phyloP scores from a whole-genome alignment of 495 filamentous ascomycete species.

The Glarea lozoyensis region DNA sequence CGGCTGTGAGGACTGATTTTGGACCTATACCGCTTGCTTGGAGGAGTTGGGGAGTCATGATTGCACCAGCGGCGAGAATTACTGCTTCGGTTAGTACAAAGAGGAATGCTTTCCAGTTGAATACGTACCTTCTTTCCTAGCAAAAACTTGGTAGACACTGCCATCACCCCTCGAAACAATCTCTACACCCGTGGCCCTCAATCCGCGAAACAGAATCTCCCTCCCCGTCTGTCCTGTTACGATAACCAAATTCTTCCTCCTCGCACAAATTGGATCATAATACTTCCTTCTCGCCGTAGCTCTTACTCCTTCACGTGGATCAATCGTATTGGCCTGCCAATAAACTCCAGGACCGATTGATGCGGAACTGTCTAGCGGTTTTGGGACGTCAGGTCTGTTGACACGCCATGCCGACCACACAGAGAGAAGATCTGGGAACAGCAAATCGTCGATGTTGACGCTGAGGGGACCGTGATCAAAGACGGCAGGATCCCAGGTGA shows the following conservation, averaged over 20 bases:
- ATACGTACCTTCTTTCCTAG: constrained; percentile 45
- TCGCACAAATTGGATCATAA: constrained; percentile 3
- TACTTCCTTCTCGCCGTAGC: background rate
- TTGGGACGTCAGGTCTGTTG: background rate
- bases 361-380: constrained; percentile 1
- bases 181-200: background rate
- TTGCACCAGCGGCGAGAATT: constrained; percentile 46
- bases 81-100: no score
- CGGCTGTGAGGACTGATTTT: constrained; percentile 27
- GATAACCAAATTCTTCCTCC: constrained; percentile 1
- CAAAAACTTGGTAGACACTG: constrained; percentile 24
- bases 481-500: constrained; percentile 21
- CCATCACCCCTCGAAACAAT: constrained; percentile 10
- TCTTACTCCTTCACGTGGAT: background rate
- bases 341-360: background rate
- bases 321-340: constrained; percentile 2
- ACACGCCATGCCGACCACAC: background rate
- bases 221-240: background rate
- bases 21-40: constrained; percentile 48
- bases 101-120: no score
- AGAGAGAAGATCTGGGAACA: constrained; percentile 3
- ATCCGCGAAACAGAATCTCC: background rate
- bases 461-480: constrained; percentile 6
- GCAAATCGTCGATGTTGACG: constrained; percentile 3
- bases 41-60: constrained; percentile 49